Base-by-base conservation (phyloP, 2,329 filamentous ascomycete species). In the Exophiala oligosperma region DNA sequence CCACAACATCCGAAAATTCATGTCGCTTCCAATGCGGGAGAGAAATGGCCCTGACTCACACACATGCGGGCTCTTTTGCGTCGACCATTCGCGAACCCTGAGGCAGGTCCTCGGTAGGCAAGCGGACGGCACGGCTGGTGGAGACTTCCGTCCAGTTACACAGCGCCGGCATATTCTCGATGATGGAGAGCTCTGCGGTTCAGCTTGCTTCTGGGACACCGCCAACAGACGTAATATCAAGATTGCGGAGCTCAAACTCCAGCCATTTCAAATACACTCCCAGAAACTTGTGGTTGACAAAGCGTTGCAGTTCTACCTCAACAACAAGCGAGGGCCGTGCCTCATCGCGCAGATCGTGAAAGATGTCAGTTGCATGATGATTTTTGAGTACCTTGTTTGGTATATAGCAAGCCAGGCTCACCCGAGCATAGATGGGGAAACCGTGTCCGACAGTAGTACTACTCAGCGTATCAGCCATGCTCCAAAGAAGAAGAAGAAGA, bases 21-120 rank as follows among this genome's bases (percentile, higher is more conserved):
- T 59, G 29, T 43, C 56, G 3, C 51, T 60, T 3, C 60, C 54
- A 23, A 41, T 23, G 37, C 35, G 40, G 9, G 8, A 47, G 2
- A 32, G 17, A 5, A 28, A 46, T 6, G 29, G 28, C 4, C 23
- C 55, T 2, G n/a, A 44, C 1, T 40, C 44, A 8, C 66, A 68
- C 38, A 32, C 64, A 5, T 68, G 66, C 54, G 66, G 66, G n/a
- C 26, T 65, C 2, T 68, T 64, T 41, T 68, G 66, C 57, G 60
- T 63, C 12, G 59, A 63, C 3, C 48, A 56, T 11, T 54, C 56
- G 9, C 47, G 49, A 40, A 54, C 26, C n/a, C 29, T 59, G 32
- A 49, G 49, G 38, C 37, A 48, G n/a, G 35, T 62, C 21, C 32
- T 60, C 11, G 63, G 60, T n/a, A 32, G 50, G 40, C 53, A 56